phyloP scores from a whole-genome alignment of 2,329 filamentous ascomycete genomes.

The Aspergillus ruber region DNA sequence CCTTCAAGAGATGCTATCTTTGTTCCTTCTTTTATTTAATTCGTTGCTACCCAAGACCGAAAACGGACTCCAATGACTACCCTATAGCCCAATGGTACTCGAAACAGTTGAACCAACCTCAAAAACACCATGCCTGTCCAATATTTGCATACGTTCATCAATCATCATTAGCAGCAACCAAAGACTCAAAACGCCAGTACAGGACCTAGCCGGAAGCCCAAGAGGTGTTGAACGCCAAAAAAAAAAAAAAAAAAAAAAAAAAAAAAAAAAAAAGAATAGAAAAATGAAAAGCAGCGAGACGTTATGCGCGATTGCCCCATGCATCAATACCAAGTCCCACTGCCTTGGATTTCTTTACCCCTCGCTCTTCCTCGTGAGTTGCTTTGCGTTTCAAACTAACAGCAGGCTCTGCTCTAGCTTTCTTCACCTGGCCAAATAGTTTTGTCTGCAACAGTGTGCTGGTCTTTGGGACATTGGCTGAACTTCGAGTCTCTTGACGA shows the following conservation, averaged over 20 bases:
- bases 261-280: conserved; percentile 11
- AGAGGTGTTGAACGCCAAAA: neutral
- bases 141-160: conserved; percentile 13
- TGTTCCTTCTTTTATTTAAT: neutral
- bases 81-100: neutral
- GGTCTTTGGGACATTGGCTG: conserved; percentile 35
- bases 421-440: conserved; percentile 57
- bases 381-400: conserved; percentile 34
- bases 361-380: conserved; percentile 29
- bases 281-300: conserved; percentile 12
- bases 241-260: conserved; percentile 12
- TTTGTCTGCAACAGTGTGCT: conserved; percentile 54
- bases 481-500: conserved; percentile 28
- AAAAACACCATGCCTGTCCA: conserved; percentile 14
- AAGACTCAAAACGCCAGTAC: conserved; percentile 6
- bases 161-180: conserved; percentile 11
- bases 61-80: neutral
- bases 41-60: neutral
- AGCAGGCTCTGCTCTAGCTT: conserved; percentile 39
- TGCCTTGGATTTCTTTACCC: conserved; percentile 46
- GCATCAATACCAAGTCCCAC: conserved; percentile 54
- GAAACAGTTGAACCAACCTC: conserved; percentile 1
- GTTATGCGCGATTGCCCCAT: conserved; percentile 24
- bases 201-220: neutral
- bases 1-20: neutral